phyloP scores from a whole-genome alignment of 805 yeast species.

The Metschnikowia amazonensis region DNA sequence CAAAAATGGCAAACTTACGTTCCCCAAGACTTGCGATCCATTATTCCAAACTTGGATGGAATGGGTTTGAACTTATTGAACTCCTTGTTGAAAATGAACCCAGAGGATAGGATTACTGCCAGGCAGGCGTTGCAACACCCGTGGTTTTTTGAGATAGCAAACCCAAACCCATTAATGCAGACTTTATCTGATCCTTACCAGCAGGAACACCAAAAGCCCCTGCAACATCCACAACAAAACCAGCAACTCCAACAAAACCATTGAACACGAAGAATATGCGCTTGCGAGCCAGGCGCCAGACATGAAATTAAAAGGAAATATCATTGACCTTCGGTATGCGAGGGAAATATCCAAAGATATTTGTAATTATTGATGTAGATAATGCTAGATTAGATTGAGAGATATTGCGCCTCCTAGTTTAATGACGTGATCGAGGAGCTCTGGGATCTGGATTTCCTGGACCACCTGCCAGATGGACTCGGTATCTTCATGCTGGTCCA shows the following conservation, averaged over 20 bases:
- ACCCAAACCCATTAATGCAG: slow-evolving; percentile 34
- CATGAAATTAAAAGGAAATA: neutral
- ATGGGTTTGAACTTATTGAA: slow-evolving; percentile 66
- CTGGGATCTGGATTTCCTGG: slow-evolving; percentile 14
- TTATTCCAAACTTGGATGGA: slow-evolving; percentile 67
- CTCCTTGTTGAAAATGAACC: slow-evolving; percentile 56
- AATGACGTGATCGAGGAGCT: slow-evolving; percentile 15
- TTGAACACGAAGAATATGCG: neutral
- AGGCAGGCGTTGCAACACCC: slow-evolving; percentile 65
- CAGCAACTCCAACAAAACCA: slow-evolving; percentile 4
- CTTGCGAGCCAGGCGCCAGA: slow-evolving; percentile 3
- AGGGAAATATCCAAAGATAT: neutral
- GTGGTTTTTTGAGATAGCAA: slow-evolving; percentile 75
- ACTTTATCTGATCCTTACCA: slow-evolving; percentile 32
- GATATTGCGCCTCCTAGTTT: slow-evolving; percentile 15
- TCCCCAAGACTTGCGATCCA: slow-evolving; percentile 75
- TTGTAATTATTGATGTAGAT: neutral
- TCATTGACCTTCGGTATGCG: neutral
- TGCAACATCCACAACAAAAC: slow-evolving; percentile 4
- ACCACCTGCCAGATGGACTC: slow-evolving; percentile 14
- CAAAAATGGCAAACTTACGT: slow-evolving; percentile 79
- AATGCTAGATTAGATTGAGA: slow-evolving; percentile 9
- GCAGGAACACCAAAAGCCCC: slow-evolving; percentile 8
- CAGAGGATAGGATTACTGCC: slow-evolving; percentile 57
- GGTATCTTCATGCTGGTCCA: slow-evolving; percentile 2